phyloP scores from a whole-genome alignment of 2,329 filamentous ascomycete genomes.

The Venturia aucupariae region DNA sequence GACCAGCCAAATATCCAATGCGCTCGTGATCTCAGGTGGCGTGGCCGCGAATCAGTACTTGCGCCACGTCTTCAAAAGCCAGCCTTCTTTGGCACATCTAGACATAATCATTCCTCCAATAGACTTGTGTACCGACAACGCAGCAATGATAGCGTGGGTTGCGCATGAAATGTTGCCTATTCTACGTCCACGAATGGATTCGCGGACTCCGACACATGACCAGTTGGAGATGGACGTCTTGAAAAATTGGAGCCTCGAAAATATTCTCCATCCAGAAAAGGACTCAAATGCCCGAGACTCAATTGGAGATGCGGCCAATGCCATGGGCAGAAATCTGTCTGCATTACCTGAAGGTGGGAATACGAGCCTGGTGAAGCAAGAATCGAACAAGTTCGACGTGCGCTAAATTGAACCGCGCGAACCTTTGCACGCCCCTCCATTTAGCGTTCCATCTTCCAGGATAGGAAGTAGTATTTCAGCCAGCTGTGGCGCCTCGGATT shows the following conservation, averaged over 20 bases:
- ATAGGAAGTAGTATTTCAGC: neutral
- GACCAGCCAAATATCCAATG: constrained; percentile 32
- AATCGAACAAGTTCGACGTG: neutral
- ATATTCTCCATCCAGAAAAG: constrained; percentile 12
- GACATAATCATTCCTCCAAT: constrained; percentile 65
- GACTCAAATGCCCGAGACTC: neutral
- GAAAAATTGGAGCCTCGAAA: constrained; percentile 15
- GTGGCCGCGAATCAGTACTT: constrained; percentile 82
- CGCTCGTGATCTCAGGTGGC: constrained; percentile 78
- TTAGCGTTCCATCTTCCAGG: too few species aligned
- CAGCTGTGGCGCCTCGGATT: neutral
- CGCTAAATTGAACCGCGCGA: neutral
- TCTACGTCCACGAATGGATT: neutral
- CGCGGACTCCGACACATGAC: neutral
- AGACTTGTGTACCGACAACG: constrained; percentile 83
- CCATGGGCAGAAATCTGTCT: neutral
- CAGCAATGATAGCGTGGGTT: constrained; percentile 94
- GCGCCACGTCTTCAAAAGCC: constrained; percentile 45
- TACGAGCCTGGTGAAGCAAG: neutral
- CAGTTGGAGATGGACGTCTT: constrained; percentile 11
- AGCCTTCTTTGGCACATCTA: constrained; percentile 32
- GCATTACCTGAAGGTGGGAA: neutral
- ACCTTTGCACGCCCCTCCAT: neutral
- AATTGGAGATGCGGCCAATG: neutral
- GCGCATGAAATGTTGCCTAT: constrained; percentile 66